Base-by-base conservation (phyloP, 2,329 filamentous ascomycete genomes). In the Coleophoma crateriformis region DNA sequence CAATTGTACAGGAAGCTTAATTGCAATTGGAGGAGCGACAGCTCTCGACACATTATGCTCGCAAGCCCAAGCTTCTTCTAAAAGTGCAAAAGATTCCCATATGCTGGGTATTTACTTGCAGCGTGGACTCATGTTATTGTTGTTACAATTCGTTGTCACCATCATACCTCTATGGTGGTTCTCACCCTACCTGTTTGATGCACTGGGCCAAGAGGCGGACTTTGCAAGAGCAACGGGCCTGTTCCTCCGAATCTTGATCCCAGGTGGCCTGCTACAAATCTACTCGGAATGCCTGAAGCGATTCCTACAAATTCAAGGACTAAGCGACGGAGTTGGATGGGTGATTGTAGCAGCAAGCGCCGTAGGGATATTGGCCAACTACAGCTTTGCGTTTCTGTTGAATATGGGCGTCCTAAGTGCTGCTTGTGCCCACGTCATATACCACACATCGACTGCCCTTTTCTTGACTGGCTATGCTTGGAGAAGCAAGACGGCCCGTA, bases 221-320 rank as follows among this genome's bases (percentile, higher is more conserved):
- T 82, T 94, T 35, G 88, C 85, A 22, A 70, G 76, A 19, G 81
- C 89, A 51, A 87, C 85, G 43, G 79, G 85, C 1, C 75, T 70
- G 35, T 94, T 94, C 54, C 68, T 94, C 6, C 80, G 75, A 4
- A 79, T 82, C 15, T 68, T 95, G 35, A 84, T 88, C 2, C 89
- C 89, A 0, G 88, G 88, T 0, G 88, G 88, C 0, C 68, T 94
- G 37, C 88, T 88, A 0, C 94, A 94, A 58, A 81, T 94, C 41
- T 92, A 86, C 70, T 94, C 94, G 51, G 88, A 92, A 67, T 77
- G 80, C 13, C 79, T 89, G 58, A 95, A 95, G 69, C 87, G 90
- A 58, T 95, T 83, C 56, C 75, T 94, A 1, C 89, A 95, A 66
- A 89, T 89, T 0, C 89, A 95, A 65, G 87, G 87, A 74, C 82